A percentile compares a stretch with the other conserved stretches of the same genome.
These are phyloP conservation scores for Saccharomycopsis javanensis DNA, from an alignment of 805 yeast species.

Conservation along the genomic window DNA sequence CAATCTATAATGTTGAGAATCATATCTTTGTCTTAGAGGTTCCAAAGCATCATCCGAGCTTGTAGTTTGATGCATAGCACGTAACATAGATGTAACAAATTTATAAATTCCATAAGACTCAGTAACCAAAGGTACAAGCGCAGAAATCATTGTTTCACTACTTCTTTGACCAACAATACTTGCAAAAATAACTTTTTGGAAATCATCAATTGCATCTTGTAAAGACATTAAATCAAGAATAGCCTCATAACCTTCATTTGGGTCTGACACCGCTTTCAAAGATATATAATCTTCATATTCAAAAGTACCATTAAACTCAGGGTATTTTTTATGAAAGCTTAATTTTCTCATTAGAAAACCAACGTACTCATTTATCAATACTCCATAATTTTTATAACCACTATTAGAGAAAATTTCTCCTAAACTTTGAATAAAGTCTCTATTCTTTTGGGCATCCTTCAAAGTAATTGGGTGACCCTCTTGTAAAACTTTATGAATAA, in stretches of 20 bases:
- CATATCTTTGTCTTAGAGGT: slow-evolving; percentile 63
- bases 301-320: slow-evolving; percentile 89
- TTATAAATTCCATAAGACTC: slow-evolving; percentile 91
- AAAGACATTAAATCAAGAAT: slow-evolving; percentile 75
- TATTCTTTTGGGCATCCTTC: slow-evolving; percentile 68
- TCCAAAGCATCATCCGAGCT: slow-evolving; percentile 67
- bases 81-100: slow-evolving; percentile 79
- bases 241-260: slow-evolving; percentile 91
- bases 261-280: slow-evolving; percentile 77
- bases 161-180: slow-evolving; percentile 47
- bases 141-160: slow-evolving; percentile 70
- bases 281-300: slow-evolving; percentile 94
- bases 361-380: slow-evolving; percentile 70
- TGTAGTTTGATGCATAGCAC: slow-evolving; percentile 72
- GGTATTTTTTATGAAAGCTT: slow-evolving; percentile 72
- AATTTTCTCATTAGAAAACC: slow-evolving; percentile 61
- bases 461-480: slow-evolving; percentile 91
- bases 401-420: slow-evolving; percentile 41
- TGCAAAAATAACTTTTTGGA: slow-evolving; percentile 68
- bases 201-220: slow-evolving; percentile 75
- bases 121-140: slow-evolving; percentile 80
- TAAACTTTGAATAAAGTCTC: slow-evolving; percentile 68
- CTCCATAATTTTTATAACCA: slow-evolving; percentile 46
- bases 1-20: slow-evolving; percentile 54
- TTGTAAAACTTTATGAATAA: slow-evolving; percentile 86